Evolutionary conservation across 192 early-diverging fungal species (phyloP), one percentile per base, ranked within the genome.

Genomic region (Backusella psychrophila): DNA sequence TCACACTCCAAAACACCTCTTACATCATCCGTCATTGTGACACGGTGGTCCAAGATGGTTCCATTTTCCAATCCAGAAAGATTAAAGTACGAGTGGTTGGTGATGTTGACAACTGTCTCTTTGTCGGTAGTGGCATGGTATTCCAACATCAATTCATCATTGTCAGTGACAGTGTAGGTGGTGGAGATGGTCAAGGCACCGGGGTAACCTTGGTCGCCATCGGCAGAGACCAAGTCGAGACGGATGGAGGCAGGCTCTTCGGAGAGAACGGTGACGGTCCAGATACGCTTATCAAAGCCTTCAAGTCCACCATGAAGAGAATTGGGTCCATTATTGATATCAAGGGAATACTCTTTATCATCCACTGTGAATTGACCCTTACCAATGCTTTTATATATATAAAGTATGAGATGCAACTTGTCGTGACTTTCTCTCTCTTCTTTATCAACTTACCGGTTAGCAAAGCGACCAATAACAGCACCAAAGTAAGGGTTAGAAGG

Each of bases 31-130:
- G 80, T 73, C 69, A 90, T 83, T 17, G 85, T 42, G 38, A 90
- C 84, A 63, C 92, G 84, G 52, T 89, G 86, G 65, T 88, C 86
- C 12, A 85, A 77, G 26, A 90, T 80, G 7, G 85, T 85, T 11
- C 81, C 80, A 12, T 42, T 39, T 9, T 77, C 84, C 38, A 91
- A 84, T 21, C 96, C 95, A 42, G 93, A 88, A 38, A 98, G 82
- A 78, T 96, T 96, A 82, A 95, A 97, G 83, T 96, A 98, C 19
- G 93, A 83, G 77, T 98, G 96, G 82, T 92, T 94, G 12, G 96
- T 96, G 12, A 96, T 80, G 59, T 93, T 95, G 12, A 93, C 79
- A 46, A 93, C 80, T 0, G 92, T 94, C 4, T 79, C 69, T 7
- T 88, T 79, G 14, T 86, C 83, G 12, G 87, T 79, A 6, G 75